Conservation (phyloP, 192 early-diverging fungal genomes). For the Coemansia sp. region DNA sequence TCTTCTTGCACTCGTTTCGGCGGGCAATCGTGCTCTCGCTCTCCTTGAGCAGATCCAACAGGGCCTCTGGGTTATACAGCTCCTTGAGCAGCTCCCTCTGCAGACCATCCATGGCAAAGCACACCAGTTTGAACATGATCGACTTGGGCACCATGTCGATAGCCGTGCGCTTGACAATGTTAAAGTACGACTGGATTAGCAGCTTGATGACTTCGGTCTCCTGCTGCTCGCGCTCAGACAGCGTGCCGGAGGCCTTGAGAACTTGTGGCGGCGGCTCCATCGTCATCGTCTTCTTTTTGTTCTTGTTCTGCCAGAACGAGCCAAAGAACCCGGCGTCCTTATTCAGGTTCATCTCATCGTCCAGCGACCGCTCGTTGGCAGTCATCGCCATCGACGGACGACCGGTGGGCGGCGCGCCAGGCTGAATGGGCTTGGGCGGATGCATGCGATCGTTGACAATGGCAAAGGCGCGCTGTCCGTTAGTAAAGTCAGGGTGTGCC, state of each 20-base stretch:
- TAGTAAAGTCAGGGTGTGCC: constrained; percentile 97
- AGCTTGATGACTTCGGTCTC: constrained; percentile 99
- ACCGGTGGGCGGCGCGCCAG: constrained; percentile 16
- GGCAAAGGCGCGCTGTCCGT: constrained; percentile 93
- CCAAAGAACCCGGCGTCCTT: constrained; percentile 92
- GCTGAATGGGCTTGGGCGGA: constrained; percentile 63
- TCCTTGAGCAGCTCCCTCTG: constrained; percentile 95
- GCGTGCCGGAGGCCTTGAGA: constrained; percentile 92
- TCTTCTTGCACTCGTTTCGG: constrained; percentile 96
- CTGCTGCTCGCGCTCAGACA: constrained; percentile 96
- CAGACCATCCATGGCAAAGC: constrained; percentile 86
- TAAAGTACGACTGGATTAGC: constrained; percentile 96
- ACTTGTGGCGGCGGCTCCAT: constrained; percentile 70
- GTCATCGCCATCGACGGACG: constrained; percentile 39
- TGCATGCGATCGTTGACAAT: constrained; percentile 87
- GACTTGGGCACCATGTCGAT: constrained; percentile 98
- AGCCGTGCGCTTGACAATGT: constrained; percentile 98
- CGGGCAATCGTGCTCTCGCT: constrained; percentile 88
- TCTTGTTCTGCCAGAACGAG: constrained; percentile 92
- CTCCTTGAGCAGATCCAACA: constrained; percentile 96
- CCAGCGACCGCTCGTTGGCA: constrained; percentile 49
- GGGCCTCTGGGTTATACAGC: constrained; percentile 93
- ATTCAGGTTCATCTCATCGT: constrained; percentile 65
- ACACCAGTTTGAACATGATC: constrained; percentile 97
- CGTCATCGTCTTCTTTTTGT: constrained; percentile 69